Base-by-base conservation (phyloP, 306 rosid species). In the Senna siamea region DNA sequence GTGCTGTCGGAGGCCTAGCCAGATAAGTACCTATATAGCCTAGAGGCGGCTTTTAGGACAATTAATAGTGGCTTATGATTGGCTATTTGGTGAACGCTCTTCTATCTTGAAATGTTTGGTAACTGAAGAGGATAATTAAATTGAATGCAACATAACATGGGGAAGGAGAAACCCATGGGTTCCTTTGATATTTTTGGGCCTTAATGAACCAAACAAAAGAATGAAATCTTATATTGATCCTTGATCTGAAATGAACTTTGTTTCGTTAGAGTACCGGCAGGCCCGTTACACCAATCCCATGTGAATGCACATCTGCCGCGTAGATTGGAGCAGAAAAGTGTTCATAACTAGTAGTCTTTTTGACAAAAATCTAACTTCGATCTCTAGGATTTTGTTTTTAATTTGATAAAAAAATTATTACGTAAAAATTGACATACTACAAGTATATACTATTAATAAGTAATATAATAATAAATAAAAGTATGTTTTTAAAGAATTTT, bases 1-100 rank as follows among this genome's bases (percentile, higher is more conserved):
- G 51, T n/a, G 74, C 66, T 80, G 84, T 80, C 78, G 78, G 80
- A 55, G 62, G 52, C 62, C 66, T 32, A 61, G 54, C 63, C 72
- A 69, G 52, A 66, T 50, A 80, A 74, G 66, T 68, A 51, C 30
- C 30, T 26, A 26, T 26, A 26, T 26, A 26, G 5, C 51, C 51
- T 37, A 37, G n/a, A 3, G 7, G 58, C 19, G 61, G 10, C 72
- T 57, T 68, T 80, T 60, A 30, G 66, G 59, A 69, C 79, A 55
- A 37, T 70, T 38, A 74, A 57, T 75, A 17, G 66, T 68, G 37
- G 5, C 63, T 54, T 46, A 48, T 80, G 51, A 62, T 75, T 80
- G 69, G 37, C 26, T 62, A 38, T 62, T 19, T 9, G 30, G 22
- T 20, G n/a, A 18, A 47, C 53, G 2, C 53, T 47, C 18, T 47